Evolutionary conservation across 352 stramenopile genomes (phyloP), one percentile per base, ranked within the genome.

Genomic region (Phytopythium montanum): DNA sequence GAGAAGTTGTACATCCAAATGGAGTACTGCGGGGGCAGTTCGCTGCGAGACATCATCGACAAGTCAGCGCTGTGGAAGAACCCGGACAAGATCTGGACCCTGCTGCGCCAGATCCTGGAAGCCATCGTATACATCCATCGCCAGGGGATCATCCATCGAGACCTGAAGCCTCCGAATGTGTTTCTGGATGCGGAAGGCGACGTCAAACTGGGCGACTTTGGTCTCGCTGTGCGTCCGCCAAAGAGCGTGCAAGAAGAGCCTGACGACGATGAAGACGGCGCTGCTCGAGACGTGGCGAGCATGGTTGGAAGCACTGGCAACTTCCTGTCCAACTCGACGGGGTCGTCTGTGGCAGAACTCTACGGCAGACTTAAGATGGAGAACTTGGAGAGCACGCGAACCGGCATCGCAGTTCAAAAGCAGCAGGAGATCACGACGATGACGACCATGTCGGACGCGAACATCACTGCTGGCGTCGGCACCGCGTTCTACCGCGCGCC

Each of bases 401-500:
- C 55, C 41, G 29, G 67, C 54, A 25, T 56, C 60, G 42, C 62
- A 62, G 19, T 53, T 46, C 39, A 68, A 56, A 44, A 78, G 65
- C 34, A 60, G 13, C 42, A 65, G 18, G 64, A 86, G 21, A 49
- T 70, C 44, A 81, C 68, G 18, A 81, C 75, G 36, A 73, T 82
- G 57, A 85, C 77, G 19, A 88, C 77, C 14, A 79, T 80, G 59
- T 91, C 80, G n/a, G 75, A 73, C 26, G 77, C 69, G n/a, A 95
- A 75, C 51, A 97, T 99, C 59, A 98, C 96, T 52, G 85, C 89
- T 28, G 96, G 96, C 36, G 95, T 98, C 14, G 96, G 95, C 2
- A 99, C 96, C 8, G 87, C 93, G 9, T 97, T 98, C 55, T 99
- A 99, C 68, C 86, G 94, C 26, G 95, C 96, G 13, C 94, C 95